Conservation (phyloP, 2,329 filamentous ascomycete species). For the Ceratocystis harringtonii region DNA sequence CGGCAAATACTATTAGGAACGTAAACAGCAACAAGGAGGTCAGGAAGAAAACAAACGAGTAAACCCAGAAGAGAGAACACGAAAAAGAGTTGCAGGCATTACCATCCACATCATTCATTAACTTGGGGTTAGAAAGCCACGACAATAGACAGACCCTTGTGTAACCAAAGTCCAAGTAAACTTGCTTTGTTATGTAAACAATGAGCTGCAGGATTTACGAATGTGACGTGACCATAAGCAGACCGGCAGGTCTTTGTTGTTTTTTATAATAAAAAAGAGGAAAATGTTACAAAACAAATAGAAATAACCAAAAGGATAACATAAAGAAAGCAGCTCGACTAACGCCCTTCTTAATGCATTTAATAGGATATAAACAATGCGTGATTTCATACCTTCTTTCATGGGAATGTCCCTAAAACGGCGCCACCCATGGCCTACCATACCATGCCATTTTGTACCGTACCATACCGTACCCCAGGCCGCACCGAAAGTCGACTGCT, state of each 20-base stretch:
- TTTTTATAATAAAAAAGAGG: background rate
- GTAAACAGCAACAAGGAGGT: background rate
- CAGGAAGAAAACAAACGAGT: no score
- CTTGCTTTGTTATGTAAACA: no score
- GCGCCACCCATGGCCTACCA: no score
- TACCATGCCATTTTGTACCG: no score
- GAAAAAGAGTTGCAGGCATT: no score
- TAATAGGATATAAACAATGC: slow-evolving; percentile 3
- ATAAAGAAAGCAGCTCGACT: background rate
- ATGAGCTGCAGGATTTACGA: background rate
- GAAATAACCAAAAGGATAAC: background rate
- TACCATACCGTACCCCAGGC: no score
- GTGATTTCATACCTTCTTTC: background rate
- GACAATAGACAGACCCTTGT: no score
- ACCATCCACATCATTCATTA: background rate
- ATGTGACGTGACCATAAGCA: background rate
- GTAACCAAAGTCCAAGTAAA: no score
- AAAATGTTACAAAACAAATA: background rate
- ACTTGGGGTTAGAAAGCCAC: background rate
- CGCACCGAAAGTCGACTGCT: no score
- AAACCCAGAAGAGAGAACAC: no score
- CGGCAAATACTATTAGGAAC: background rate
- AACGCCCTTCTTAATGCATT: background rate
- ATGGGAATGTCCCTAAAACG: background rate
- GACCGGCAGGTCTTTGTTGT: background rate